These are phyloP conservation scores for Chlorella sp. DNA, from an alignment of 139 green algal genomes.

Conservation along the genomic window DNA sequence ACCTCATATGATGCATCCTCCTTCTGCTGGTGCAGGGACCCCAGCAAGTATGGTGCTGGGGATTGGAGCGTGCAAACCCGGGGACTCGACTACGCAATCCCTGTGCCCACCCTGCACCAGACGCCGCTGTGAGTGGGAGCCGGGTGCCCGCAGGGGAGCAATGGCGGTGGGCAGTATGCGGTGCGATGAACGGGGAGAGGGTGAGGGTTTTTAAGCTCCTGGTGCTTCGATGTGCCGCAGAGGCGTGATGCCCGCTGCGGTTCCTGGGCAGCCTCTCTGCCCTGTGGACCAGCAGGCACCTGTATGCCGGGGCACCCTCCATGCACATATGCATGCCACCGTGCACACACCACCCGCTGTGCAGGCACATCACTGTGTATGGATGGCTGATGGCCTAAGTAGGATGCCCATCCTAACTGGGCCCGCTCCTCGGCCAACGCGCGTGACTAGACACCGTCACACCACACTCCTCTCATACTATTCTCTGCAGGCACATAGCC, in stretches of 20 bases:
- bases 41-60: constrained; percentile 1
- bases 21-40: not conserved
- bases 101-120: constrained; percentile 21
- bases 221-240: no score
- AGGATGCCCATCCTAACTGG: no score
- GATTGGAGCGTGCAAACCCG: not conserved
- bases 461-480: not conserved
- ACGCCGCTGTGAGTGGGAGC: not conserved
- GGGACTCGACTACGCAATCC: not conserved
- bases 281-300: no score
- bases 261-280: no score
- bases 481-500: constrained; percentile 11
- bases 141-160: not conserved
- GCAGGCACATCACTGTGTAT: constrained; percentile 10
- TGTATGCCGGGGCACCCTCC: not conserved
- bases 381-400: no score
- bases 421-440: no score
- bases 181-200: no score
- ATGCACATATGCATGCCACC: not conserved
- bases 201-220: no score
- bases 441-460: no score
- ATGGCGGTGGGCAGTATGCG: not conserved
- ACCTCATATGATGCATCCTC: not conserved
- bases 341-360: not conserved
- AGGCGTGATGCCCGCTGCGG: no score